Conservation (phyloP, 768 basidiomycete genomes). For the Russula dissimulans region DNA sequence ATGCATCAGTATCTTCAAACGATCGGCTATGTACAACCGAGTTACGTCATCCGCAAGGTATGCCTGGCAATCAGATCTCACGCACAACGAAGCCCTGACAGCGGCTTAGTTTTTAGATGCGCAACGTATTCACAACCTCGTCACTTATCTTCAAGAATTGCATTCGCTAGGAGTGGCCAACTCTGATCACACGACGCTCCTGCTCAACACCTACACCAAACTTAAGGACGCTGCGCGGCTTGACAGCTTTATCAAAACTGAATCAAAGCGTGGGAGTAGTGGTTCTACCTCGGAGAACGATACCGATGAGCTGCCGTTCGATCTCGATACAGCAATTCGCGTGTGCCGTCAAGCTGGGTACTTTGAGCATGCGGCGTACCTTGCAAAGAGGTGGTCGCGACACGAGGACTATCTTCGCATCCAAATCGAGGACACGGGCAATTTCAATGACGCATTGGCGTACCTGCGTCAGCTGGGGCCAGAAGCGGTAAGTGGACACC, state of each 20-base stretch:
- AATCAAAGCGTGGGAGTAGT: slow-evolving; percentile 41
- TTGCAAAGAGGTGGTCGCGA: slow-evolving; percentile 83
- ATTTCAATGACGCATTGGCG: slow-evolving; percentile 68
- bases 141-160: slow-evolving; percentile 91
- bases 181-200: slow-evolving; percentile 90
- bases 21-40: slow-evolving; percentile 81
- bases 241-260: slow-evolving; percentile 87
- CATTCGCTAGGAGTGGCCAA: slow-evolving; percentile 87
- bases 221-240: slow-evolving; percentile 84
- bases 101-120: slow-evolving; percentile 80
- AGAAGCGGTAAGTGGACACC: slow-evolving; percentile 52
- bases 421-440: slow-evolving; percentile 85
- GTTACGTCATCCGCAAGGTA: slow-evolving; percentile 96
- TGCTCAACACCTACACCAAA: slow-evolving; percentile 96
- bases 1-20: slow-evolving; percentile 92
- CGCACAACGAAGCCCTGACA: slow-evolving; percentile 1
- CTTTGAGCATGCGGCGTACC: slow-evolving; percentile 88
- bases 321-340: slow-evolving; percentile 92
- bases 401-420: slow-evolving; percentile 93
- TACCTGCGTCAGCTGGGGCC: slow-evolving; percentile 76
- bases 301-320: slow-evolving; percentile 76
- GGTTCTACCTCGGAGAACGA: slow-evolving; percentile 41
- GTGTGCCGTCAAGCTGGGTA: slow-evolving; percentile 96
- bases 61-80: not conserved
- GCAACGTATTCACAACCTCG: slow-evolving; percentile 90